Base-by-base conservation (phyloP, 2,329 filamentous ascomycete species). In the Fusarium miscanthi region DNA sequence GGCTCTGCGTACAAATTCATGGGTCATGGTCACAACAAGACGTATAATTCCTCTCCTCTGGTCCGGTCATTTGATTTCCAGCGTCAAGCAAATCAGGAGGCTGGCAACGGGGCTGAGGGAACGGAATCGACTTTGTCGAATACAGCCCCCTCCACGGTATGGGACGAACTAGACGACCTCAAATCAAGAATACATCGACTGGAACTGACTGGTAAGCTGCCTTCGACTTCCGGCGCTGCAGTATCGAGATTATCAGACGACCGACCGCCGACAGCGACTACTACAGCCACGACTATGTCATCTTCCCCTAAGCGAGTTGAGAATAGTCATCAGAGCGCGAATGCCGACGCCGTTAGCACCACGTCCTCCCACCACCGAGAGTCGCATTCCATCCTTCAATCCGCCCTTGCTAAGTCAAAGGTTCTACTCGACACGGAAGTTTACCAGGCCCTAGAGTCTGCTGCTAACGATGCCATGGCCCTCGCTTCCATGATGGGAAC, bases 121-220 rank as follows among this genome's bases (percentile, higher is more conserved):
- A 94, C 94, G 1, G 94, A 96, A 76, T 98, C 96, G 1, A 95
- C 93, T 0, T 87, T 93, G 38, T 98, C 96, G 0, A 96, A 94
- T 2, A 94, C 92, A 3, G 94, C 94, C 3, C 94, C 95, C 17
- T 97, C 94, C 4, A 98, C 94, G 0, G 94, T 99, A 6, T 99
- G 96, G 96, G 96, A 98, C 79, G 96, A 99, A 81, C 84, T 99
- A 33, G 96, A 98, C 76, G 96, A 98, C 73, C 84, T 99, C 51
- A 98, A 98, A 81, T 96, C 94, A 43, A 90, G 96, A 35, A 97
- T 99, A 76, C 91, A 94, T 75, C 93, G 94, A 67, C 88, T 99
- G 14, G 96, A 98, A 81, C 83, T 97, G 74, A 97, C 94, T 5
- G 95, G 95, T 65, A 97, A 97, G 81, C 84, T 96, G 38, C 94